Conservation (phyloP, 2,329 filamentous ascomycete species). For the Colletotrichum tropicicola region DNA sequence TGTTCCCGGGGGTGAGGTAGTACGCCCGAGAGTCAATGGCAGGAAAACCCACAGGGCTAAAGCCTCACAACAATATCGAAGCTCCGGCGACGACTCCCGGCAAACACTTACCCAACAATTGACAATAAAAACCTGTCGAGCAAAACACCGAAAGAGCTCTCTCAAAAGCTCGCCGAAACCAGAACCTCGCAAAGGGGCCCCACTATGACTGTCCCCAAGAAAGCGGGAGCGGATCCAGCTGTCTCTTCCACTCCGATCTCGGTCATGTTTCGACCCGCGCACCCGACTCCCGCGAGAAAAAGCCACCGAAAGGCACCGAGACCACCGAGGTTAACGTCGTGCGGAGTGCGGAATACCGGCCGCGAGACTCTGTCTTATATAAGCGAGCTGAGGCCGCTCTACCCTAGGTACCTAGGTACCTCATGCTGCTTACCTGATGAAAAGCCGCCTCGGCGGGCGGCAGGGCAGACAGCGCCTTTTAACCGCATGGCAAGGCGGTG, state of each 20-base stretch:
- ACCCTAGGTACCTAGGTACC: neutral
- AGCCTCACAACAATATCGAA: neutral
- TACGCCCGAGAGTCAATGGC: neutral
- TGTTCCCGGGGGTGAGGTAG: neutral
- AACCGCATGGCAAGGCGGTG: neutral
- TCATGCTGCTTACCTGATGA: neutral
- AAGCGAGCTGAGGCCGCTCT: no score
- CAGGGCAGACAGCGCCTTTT: neutral
- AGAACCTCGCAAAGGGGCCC: neutral
- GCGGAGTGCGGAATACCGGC: neutral
- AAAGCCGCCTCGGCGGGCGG: neutral
- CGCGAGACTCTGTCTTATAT: neutral
- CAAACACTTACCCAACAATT: neutral
- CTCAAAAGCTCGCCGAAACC: slow-evolving; percentile 1
- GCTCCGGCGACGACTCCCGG: no score
- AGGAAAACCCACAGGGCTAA: neutral
- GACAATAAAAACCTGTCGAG: slow-evolving; percentile 4
- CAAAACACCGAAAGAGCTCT: neutral
- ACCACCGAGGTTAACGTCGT: neutral
- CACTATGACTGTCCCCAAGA: neutral
- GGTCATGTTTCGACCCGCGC: slow-evolving; percentile 9
- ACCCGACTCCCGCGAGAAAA: slow-evolving; percentile 11
- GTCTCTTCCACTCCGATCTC: slow-evolving; percentile 19
- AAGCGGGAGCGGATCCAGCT: slow-evolving; percentile 13
- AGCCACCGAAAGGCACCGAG: neutral